Percentiles rank a stretch among this genome's conserved stretches.
Evolutionary conservation across 306 rosid genomes (phyloP).

Genomic region (Luffa aegyptiaca): DNA sequence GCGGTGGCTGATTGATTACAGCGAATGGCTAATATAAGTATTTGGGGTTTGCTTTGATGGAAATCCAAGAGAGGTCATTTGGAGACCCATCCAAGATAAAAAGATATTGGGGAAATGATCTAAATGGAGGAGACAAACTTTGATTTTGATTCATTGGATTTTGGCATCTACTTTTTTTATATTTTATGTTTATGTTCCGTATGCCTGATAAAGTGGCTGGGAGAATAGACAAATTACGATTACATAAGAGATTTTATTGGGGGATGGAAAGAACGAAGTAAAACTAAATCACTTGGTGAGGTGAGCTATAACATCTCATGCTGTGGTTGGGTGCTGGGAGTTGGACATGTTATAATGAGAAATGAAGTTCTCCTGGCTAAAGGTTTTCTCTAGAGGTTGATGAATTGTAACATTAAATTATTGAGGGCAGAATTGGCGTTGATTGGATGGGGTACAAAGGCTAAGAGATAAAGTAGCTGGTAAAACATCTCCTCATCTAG

Average conservation of each 20-base stretch:
- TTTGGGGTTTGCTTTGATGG: not conserved
- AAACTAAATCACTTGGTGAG: not conserved
- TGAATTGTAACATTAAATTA: not conserved
- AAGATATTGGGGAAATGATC: not conserved
- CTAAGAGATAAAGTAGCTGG: not conserved
- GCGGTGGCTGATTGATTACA: not conserved
- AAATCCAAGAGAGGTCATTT: not conserved
- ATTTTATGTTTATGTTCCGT: not conserved
- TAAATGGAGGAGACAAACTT: not conserved
- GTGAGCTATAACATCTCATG: not conserved
- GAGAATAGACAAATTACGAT: not conserved
- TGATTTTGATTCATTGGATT: not conserved
- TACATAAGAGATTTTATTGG: not conserved
- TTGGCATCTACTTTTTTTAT: not conserved
- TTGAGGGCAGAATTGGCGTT: not conserved
- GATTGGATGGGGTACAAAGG: not conserved
- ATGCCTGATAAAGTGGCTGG: not conserved
- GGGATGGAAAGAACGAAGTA: not conserved
- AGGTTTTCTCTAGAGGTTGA: not conserved
- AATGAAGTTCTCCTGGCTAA: not conserved
- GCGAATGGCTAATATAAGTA: not conserved
- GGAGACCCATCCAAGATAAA: not conserved
- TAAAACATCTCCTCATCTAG: not conserved
- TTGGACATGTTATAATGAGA: not conserved
- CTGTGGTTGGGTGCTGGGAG: not conserved